Evolutionary conservation across 805 yeast genomes (phyloP).

Genomic region (Saccharomycopsis guyanensis): DNA sequence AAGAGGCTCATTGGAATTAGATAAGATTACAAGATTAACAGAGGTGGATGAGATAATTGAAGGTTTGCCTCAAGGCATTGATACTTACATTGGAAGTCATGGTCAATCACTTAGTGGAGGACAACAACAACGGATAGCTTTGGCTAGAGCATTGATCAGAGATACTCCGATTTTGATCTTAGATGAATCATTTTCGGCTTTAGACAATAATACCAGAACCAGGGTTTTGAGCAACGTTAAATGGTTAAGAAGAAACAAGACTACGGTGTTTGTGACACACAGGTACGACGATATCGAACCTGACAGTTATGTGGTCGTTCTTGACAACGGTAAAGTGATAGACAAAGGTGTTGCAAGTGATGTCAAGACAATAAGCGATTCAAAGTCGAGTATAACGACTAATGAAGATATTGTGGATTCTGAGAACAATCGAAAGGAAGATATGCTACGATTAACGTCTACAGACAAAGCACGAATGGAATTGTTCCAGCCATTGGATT

Average conservation of each 20-base stretch:
- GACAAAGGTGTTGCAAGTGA: constrained; percentile 33
- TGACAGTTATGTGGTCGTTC: constrained; percentile 49
- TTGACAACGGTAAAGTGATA: constrained; percentile 51
- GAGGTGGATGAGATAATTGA: constrained; percentile 24
- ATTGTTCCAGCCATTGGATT: not conserved
- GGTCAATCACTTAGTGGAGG: constrained; percentile 75
- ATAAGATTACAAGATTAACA: not conserved
- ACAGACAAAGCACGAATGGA: not conserved
- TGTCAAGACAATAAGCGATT: constrained; percentile 3
- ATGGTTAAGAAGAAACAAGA: constrained; percentile 53
- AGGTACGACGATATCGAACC: constrained; percentile 49
- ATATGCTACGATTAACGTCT: not conserved
- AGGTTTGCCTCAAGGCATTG: constrained; percentile 45
- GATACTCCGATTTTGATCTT: constrained; percentile 69
- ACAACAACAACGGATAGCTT: constrained; percentile 72
- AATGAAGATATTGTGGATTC: not conserved
- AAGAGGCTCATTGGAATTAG: constrained; percentile 19
- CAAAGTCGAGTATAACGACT: not conserved
- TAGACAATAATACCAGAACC: constrained; percentile 48
- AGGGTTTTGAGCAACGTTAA: constrained; percentile 44
- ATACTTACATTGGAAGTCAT: constrained; percentile 36
- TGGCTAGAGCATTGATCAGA: constrained; percentile 75
- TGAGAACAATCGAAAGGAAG: not conserved
- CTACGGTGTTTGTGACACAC: constrained; percentile 81
- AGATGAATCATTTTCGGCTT: constrained; percentile 83